Evolutionary conservation across 345 rosid species (phyloP), one percentile per base, ranked within the genome.

Genomic region (Eucalyptus erythrocorys): DNA sequence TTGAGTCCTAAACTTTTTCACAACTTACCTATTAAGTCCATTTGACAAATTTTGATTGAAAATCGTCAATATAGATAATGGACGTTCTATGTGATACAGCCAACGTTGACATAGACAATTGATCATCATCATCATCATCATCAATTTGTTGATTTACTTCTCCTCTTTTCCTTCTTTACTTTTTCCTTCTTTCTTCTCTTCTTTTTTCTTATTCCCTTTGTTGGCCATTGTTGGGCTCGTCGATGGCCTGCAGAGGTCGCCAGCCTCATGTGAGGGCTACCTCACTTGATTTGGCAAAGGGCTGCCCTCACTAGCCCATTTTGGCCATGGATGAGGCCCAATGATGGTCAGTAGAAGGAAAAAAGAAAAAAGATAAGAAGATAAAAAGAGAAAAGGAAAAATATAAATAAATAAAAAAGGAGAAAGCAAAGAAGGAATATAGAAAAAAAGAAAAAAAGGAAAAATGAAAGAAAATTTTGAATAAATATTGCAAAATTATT

Each of bases 61-160:
- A 55, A 55, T 55, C 6, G 1, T 9, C 0, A 1, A 55, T 4
- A 3, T 55, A 55, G 6, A 22, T 55, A 55, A 0, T 55, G 0
- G 1, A 0, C 6, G 0, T 55, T 55, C 12, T 9, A 55, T 0
- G 13, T 22, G 61, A 55, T 55, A 55, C 5, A 0, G 27, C 5
- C 0, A 3, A 0, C 3, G 0, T 22, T 8, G 12, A 21, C 1
- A 0, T 55, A 0, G 12, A 55, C 0, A 55, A 55, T n/a, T n/a
- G n/a, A n/a, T n/a, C n/a, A n/a, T n/a, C n/a, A n/a, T n/a, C n/a
- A n/a, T n/a, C n/a, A n/a, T n/a, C n/a, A n/a, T n/a, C n/a, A n/a
- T 49, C 13, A 55, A 55, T 55, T 55, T 55, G 27, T 55, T 55
- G 22, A 9, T 55, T 55, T 55, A 0, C 26, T 24, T 55, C 27